phyloP scores from a whole-genome alignment of 306 rosid species.

The Coriaria nepalensis region DNA sequence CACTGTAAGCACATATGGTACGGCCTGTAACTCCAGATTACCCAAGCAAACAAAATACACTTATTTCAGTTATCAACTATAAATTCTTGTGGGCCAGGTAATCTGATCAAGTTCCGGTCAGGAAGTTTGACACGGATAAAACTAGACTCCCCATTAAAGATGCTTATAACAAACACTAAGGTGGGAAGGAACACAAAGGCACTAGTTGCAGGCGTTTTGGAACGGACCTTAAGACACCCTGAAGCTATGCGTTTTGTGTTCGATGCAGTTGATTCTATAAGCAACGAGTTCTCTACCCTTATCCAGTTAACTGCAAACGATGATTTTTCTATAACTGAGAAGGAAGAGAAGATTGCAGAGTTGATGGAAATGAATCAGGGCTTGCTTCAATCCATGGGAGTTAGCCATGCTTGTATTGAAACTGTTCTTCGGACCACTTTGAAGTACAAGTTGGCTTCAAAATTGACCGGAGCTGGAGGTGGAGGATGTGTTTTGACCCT shows the following conservation, averaged over 20 bases:
- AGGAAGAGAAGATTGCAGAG: conserved; percentile 70
- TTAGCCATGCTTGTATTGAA: conserved; percentile 78
- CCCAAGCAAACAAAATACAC: not conserved
- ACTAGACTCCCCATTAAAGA: conserved; percentile 51
- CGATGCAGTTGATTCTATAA: conserved; percentile 68
- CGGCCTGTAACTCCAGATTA: not conserved
- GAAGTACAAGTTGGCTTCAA: conserved; percentile 75
- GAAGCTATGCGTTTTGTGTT: conserved; percentile 77
- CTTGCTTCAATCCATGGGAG: conserved; percentile 89
- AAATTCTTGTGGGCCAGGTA: conserved; percentile 46
- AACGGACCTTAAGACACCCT: conserved; percentile 65
- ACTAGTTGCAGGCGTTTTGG: conserved; percentile 87
- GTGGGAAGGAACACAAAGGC: conserved; percentile 95
- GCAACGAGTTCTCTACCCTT: conserved; percentile 57
- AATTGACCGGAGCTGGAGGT: conserved; percentile 97
- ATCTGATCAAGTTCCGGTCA: conserved; percentile 78
- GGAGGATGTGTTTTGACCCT: conserved; percentile 97
- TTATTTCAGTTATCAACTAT: conserved; percentile 1
- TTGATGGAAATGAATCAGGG: conserved; percentile 98
- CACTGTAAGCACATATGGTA: conserved; percentile 86
- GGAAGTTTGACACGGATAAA: conserved; percentile 48
- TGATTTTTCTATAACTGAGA: conserved; percentile 46
- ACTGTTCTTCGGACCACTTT: conserved; percentile 73
- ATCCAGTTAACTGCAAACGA: conserved; percentile 51
- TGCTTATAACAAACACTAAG: conserved; percentile 92